Conservation (phyloP, 352 stramenopile genomes). For the Phytopythium delawarense region DNA sequence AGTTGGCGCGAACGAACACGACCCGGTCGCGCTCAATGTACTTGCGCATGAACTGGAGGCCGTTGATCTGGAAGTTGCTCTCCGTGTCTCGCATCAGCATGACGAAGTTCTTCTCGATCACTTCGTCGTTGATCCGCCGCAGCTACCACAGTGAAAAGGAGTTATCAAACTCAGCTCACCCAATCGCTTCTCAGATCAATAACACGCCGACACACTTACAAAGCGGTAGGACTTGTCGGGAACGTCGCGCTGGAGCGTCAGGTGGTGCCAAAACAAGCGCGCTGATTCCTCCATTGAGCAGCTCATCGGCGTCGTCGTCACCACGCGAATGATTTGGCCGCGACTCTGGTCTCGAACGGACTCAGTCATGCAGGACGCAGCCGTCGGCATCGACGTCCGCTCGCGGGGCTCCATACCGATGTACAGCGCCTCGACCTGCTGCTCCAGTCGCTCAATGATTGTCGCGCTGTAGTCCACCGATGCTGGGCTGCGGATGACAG, state of each 20-base stretch:
- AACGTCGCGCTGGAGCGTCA: conserved; percentile 17
- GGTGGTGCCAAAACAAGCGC: conserved; percentile 19
- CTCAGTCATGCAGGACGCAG: background rate
- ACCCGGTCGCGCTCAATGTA: conserved; percentile 14
- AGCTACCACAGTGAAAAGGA: conserved; percentile 7
- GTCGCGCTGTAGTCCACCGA: background rate
- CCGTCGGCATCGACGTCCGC: background rate
- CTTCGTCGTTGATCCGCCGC: conserved; percentile 6
- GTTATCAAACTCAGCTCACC: background rate
- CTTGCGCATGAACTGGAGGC: conserved; percentile 21
- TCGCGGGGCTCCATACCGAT: background rate
- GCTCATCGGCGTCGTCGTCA: conserved; percentile 20
- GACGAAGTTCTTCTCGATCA: conserved; percentile 20
- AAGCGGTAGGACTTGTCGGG: conserved; percentile 18
- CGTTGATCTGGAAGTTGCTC: conserved; percentile 14
- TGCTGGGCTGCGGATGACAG: background rate
- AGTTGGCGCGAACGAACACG: conserved; percentile 12
- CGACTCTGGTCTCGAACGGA: background rate
- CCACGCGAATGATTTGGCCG: conserved; percentile 1
- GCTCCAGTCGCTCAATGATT: background rate
- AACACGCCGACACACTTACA: conserved; percentile 9
- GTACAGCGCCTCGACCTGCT: conserved; percentile 11
- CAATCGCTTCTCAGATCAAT: background rate
- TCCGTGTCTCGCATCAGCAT: conserved; percentile 10
- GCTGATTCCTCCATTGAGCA: conserved; percentile 12